Percentiles rank a stretch among this genome's conserved stretches.
phyloP scores from a whole-genome alignment of 768 basidiomycete species.

The Leccinum sublutescens region DNA sequence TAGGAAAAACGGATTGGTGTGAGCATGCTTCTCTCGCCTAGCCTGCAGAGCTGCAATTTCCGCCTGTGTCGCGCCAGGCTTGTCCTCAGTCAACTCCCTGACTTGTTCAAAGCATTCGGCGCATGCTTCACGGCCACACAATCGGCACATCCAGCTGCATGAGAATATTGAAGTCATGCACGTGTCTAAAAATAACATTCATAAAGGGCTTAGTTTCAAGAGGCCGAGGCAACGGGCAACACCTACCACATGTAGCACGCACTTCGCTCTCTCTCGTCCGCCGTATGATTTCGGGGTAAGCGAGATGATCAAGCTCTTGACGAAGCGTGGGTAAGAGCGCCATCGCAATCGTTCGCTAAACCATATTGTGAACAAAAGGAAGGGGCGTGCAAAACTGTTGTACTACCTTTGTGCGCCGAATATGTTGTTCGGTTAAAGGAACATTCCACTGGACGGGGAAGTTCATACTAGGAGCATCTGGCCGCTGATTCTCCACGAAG shows the following conservation, averaged over 20 bases:
- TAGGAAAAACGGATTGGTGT: constrained; percentile 71
- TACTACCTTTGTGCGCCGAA: constrained; percentile 60
- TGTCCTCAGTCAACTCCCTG: constrained; percentile 56
- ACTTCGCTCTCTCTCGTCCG: constrained; percentile 79
- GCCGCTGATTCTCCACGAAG: constrained; percentile 63
- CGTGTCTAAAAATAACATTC: constrained; percentile 57
- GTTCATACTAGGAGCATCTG: constrained; percentile 58
- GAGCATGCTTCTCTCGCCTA: constrained; percentile 57
- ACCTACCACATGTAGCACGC: constrained; percentile 80
- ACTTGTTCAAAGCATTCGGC: constrained; percentile 78
- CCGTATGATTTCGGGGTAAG: constrained; percentile 56
- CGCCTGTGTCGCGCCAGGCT: constrained; percentile 43
- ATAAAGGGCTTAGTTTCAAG: constrained; percentile 9
- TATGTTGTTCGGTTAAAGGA: constrained; percentile 46
- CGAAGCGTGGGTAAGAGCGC: constrained; percentile 67
- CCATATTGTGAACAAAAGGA: constrained; percentile 12
- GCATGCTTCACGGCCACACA: constrained; percentile 89
- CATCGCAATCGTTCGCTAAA: constrained; percentile 62
- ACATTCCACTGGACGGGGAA: constrained; percentile 69
- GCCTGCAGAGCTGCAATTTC: constrained; percentile 50
- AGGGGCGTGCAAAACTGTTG: constrained; percentile 1
- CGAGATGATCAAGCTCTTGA: constrained; percentile 62
- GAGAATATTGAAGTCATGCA: constrained; percentile 94
- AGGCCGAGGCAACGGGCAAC: constrained; percentile 1
- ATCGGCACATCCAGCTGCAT: constrained; percentile 85